A percentile compares a stretch with the other conserved stretches of the same genome.
phyloP scores from a whole-genome alignment of 2,329 filamentous ascomycete species.

The Cladophialophora exuberans region DNA sequence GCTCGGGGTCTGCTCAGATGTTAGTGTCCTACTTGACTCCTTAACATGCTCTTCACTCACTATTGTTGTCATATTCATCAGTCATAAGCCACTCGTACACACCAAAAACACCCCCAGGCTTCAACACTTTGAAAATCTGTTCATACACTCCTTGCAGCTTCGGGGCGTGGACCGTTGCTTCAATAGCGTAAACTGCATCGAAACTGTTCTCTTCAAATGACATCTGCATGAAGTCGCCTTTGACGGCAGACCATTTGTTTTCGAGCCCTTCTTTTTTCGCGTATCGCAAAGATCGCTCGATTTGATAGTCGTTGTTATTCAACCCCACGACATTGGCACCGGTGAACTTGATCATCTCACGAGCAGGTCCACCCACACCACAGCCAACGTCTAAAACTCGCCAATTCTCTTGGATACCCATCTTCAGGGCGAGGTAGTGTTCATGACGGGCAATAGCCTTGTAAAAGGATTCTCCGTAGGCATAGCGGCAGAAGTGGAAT shows the following conservation, averaged over 20 bases:
- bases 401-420: conserved; percentile 83
- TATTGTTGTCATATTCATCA: conserved; percentile 86
- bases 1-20: conserved; percentile 55
- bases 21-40: not conserved
- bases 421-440: conserved; percentile 92
- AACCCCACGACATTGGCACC: conserved; percentile 86
- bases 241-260: conserved; percentile 80
- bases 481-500: conserved; percentile 98
- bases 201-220: conserved; percentile 88
- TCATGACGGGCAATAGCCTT: conserved; percentile 95
- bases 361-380: conserved; percentile 91
- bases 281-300: conserved; percentile 86
- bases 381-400: conserved; percentile 94
- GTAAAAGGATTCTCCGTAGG: conserved; percentile 80
- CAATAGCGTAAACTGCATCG: conserved; percentile 95
- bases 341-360: conserved; percentile 95
- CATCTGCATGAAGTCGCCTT: conserved; percentile 99
- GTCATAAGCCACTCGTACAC: conserved; percentile 99
- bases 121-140: conserved; percentile 92
- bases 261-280: conserved; percentile 79
- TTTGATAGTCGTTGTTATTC: conserved; percentile 99
- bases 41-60: conserved; percentile 43
- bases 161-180: conserved; percentile 94
- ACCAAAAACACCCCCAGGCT: conserved; percentile 92
- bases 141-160: conserved; percentile 88